Base-by-base conservation (phyloP, 352 stramenopile genomes). In the Phytophthora pinifolia region DNA sequence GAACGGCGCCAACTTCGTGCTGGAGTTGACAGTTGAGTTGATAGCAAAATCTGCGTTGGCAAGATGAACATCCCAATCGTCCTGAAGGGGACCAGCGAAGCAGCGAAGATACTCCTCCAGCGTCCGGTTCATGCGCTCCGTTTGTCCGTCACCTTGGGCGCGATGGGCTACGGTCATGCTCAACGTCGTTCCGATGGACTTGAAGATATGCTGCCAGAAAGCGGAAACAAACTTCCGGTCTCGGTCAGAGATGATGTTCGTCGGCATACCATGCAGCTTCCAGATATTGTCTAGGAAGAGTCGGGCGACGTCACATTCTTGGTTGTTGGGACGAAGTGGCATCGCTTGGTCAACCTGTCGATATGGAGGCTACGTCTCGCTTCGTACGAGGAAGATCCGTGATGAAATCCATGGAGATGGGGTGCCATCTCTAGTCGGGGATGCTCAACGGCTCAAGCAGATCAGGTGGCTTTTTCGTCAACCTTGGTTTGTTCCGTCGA, bases 131-230 rank as follows among this genome's bases (percentile, higher is more conserved):
- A 43, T 65, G 2, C 43, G 41, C 20, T 65, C 35, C 2, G 56
- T 46, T 18, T 59, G 56, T 25, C 56, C 47, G 18, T 64, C 56
- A 9, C 41, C 47, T 54, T 54, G 41, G 3, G 47, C 32, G 12
- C 44, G 44, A 18, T 62, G 36, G 2, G 38, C 38, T 7, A 65
- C 48, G 0, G 47, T 65, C 49, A 54, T 55, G 5, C 43, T 65
- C 6, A 50, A 31, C 5, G 53, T 59, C 9, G 41, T 46, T 13
- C 31, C 39, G 20, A 45, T 35, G 15, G n/a, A 17, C 33, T 43
- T 48, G 41, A 47, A 47, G 1, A 47, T 29, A 27, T 47, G 41
- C 22, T 29, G 36, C 15, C 29, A 49, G 18, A 49, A 49, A 4
- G n/a, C 42, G 5, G 42, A 38, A 9, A 37, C 10, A 14, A 49